These are phyloP conservation scores for Pilobolus umbonatus DNA, from an alignment of 192 early-diverging fungal genomes.

Conservation along the genomic window DNA sequence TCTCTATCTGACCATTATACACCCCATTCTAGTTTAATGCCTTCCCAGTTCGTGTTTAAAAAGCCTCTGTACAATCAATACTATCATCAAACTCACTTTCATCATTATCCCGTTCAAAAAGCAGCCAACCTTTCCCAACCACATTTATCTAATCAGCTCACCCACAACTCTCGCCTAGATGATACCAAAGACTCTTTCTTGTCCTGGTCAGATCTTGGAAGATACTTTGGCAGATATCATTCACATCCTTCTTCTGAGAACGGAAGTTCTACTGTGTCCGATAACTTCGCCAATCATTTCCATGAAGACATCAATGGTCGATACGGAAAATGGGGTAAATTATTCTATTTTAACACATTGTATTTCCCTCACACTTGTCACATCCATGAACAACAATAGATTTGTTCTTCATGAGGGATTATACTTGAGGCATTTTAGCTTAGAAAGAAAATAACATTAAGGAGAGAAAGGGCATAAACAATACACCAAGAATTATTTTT, in stretches of 20 bases:
- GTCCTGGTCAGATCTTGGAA: constrained; percentile 23
- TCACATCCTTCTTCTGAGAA: background rate
- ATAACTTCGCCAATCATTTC: constrained; percentile 27
- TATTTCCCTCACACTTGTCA: background rate
- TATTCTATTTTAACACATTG: background rate
- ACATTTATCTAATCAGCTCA: too few relatives aligned
- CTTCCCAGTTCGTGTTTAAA: constrained; percentile 16
- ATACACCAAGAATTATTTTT: constrained; percentile 8
- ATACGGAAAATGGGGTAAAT: constrained; percentile 35
- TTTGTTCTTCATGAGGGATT: background rate
- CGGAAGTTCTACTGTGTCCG: constrained; percentile 2
- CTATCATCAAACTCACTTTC: constrained; percentile 30
- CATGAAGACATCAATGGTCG: constrained; percentile 22
- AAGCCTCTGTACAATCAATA: constrained; percentile 25
- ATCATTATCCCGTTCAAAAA: too few relatives aligned
- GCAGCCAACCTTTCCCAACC: too few relatives aligned
- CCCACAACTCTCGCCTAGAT: too few relatives aligned
- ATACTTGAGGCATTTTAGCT: constrained; percentile 18
- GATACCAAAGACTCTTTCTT: constrained; percentile 13
- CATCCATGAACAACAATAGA: too few relatives aligned
- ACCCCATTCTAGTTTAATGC: too few relatives aligned
- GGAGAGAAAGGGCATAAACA: constrained; percentile 10
- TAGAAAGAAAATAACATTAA: background rate
- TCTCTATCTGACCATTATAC: too few relatives aligned
- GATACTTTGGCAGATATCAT: constrained; percentile 10